phyloP scores from a whole-genome alignment of 805 yeast species.

The Candida insectorum region DNA sequence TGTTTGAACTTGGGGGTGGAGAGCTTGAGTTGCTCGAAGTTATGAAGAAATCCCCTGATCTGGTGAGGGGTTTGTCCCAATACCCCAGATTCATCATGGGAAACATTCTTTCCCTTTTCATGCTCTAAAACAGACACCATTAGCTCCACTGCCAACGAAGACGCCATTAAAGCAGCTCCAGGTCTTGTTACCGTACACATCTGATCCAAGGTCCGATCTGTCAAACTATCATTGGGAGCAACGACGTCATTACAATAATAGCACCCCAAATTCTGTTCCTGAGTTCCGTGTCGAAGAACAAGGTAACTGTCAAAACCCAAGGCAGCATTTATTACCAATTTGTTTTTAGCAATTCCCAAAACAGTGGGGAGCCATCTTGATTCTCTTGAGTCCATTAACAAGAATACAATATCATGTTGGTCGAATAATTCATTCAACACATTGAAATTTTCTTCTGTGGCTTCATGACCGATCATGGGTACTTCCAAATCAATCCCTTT shows the following conservation, averaged over 20 bases:
- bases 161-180: slow-evolving; percentile 87
- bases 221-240: slow-evolving; percentile 86
- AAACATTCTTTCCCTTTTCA: slow-evolving; percentile 46
- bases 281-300: slow-evolving; percentile 88
- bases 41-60: slow-evolving; percentile 77
- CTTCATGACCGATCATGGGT: slow-evolving; percentile 95
- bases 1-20: slow-evolving; percentile 67
- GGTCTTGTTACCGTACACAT: slow-evolving; percentile 99
- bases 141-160: slow-evolving; percentile 83
- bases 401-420: slow-evolving; percentile 71
- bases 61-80: slow-evolving; percentile 87
- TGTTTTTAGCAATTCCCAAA: slow-evolving; percentile 60
- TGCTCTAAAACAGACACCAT: slow-evolving; percentile 73
- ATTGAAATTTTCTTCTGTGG: slow-evolving; percentile 62
- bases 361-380: slow-evolving; percentile 97
- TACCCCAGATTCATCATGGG: slow-evolving; percentile 16
- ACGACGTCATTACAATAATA: slow-evolving; percentile 95
- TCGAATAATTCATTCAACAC: slow-evolving; percentile 51
- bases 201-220: slow-evolving; percentile 88
- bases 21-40: slow-evolving; percentile 60
- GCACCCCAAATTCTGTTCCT: slow-evolving; percentile 61
- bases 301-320: slow-evolving; percentile 90
- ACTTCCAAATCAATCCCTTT: slow-evolving; percentile 67
- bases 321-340: slow-evolving; percentile 87
- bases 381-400: slow-evolving; percentile 92